Percentiles rank a stretch among this genome's conserved stretches.
Evolutionary conservation across 1,284 basidiomycete species (phyloP).

Genomic region (Ceratobasidium sp.): DNA sequence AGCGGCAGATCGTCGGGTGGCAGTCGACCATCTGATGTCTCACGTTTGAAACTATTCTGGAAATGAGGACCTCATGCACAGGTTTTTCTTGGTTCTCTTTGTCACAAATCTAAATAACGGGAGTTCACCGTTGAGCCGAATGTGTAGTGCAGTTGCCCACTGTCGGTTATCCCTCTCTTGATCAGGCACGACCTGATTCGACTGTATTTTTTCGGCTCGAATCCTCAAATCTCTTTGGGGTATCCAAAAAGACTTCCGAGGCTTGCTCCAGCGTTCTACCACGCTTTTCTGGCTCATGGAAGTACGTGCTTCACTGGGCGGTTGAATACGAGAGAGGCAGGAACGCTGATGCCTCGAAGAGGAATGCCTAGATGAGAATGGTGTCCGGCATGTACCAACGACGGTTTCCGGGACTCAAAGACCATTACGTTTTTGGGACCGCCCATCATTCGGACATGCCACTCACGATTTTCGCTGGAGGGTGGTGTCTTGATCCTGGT

Average conservation of each 20-base stretch:
- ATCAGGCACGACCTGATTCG: background rate
- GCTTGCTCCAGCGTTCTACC: background rate
- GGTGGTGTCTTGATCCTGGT: background rate
- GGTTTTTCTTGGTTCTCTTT: no score
- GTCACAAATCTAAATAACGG: no score
- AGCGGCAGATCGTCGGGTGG: no score
- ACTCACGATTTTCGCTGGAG: background rate
- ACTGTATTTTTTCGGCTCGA: background rate
- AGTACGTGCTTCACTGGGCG: background rate
- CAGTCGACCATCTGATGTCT: no score
- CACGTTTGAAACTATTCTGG: no score
- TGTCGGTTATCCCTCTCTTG: background rate
- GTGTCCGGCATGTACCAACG: conserved; percentile 17
- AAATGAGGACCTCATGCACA: no score
- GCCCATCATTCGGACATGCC: background rate
- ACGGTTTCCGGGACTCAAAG: background rate
- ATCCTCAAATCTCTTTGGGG: no score
- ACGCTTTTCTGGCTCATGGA: background rate
- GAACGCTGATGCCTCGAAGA: background rate
- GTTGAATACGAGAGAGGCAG: background rate
- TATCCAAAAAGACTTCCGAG: no score
- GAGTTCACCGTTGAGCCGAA: background rate
- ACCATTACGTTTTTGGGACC: conserved; percentile 16
- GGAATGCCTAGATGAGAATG: background rate
- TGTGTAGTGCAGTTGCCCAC: background rate